A percentile compares a stretch with the other conserved stretches of the same genome.
Conservation (phyloP, 2,329 filamentous ascomycete genomes). For the Epichloe amarillans region DNA sequence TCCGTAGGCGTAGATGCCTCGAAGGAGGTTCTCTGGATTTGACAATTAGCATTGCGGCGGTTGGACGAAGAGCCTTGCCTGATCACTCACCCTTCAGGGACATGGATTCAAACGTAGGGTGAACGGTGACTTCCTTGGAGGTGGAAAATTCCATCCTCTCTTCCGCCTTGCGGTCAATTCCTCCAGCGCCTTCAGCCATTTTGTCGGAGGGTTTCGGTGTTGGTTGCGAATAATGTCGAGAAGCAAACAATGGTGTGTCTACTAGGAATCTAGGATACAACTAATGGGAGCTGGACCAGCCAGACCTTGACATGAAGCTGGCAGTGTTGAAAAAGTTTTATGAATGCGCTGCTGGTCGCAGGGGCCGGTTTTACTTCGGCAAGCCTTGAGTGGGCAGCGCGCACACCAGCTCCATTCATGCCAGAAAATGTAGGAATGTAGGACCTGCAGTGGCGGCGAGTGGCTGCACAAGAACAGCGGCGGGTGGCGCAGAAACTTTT, state of each 20-base stretch:
- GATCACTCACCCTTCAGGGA: conserved; percentile 59
- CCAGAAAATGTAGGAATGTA: no score
- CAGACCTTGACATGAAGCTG: neutral
- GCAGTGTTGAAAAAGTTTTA: conserved; percentile 16
- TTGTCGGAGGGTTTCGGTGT: conserved; percentile 18
- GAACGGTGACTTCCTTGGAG: conserved; percentile 93
- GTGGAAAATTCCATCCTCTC: conserved; percentile 97
- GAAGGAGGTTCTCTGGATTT: conserved; percentile 68
- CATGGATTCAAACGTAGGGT: conserved; percentile 91
- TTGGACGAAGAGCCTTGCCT: neutral
- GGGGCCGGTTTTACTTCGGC: conserved; percentile 19
- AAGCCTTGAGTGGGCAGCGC: neutral
- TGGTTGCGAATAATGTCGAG: neutral
- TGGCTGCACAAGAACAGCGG: no score
- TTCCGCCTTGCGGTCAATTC: conserved; percentile 82
- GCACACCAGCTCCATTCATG: neutral
- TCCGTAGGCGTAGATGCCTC: conserved; percentile 95
- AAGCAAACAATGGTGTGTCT: neutral
- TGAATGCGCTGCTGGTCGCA: conserved; percentile 8
- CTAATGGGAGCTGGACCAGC: no score
- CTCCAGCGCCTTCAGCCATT: conserved; percentile 72
- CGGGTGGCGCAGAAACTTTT: no score
- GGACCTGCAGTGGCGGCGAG: no score
- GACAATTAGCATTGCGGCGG: neutral
- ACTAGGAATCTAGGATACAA: no score